Base-by-base conservation (phyloP, 2,329 filamentous ascomycete species). In the Ceratocystis alfenasii region DNA sequence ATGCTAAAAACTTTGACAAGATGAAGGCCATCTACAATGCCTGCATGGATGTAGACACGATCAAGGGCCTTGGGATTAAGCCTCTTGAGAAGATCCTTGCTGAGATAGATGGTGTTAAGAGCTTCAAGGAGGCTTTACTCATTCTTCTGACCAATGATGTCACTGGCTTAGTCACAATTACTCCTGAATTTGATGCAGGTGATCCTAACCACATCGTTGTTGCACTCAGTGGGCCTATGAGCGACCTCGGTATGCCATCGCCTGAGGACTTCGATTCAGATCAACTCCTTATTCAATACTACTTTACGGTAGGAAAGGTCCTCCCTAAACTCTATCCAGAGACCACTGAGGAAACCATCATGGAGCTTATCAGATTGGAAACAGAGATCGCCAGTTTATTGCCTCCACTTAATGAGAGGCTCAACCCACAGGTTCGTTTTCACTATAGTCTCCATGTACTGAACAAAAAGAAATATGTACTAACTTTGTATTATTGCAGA, bases 1-100 rank as follows among this genome's bases (percentile, higher is more conserved):
- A 87, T 66, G 77, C 83, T 70, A 74, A 80, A 41, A 90, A 88
- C 71, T 89, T 89, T 71, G 74, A 82, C 68, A 86, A 87, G 73
- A 75, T 90, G 71, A 82, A 87, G 72, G 74, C 79, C 57, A 82
- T 80, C 0, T 90, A 89, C 70, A 75, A 83, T 68, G 81, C 86
- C 45, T 90, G 87, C 71, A 80, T 87, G 73, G 78, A 89, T 70
- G 81, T 86, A 71, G 76, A 80, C 6, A 74, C 76, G 7, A 80
- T 88, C 63, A 79, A 81, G 69, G 73, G 80, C 57, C 72, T 78
- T 10, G 87, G 85, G 1, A 75, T 80, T 5, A 72, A 78, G 67
- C 86, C 86, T 2, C 73, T 90, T 50, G 72, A 78, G 20, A 73
- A 79, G 3, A 73, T 88, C 8, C 75, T 89, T n/a, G 73, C 78